Percentiles rank a stretch among this genome's conserved stretches.
Evolutionary conservation across 768 basidiomycete genomes (phyloP).

Genomic region (Stropharia rugosoannulata): DNA sequence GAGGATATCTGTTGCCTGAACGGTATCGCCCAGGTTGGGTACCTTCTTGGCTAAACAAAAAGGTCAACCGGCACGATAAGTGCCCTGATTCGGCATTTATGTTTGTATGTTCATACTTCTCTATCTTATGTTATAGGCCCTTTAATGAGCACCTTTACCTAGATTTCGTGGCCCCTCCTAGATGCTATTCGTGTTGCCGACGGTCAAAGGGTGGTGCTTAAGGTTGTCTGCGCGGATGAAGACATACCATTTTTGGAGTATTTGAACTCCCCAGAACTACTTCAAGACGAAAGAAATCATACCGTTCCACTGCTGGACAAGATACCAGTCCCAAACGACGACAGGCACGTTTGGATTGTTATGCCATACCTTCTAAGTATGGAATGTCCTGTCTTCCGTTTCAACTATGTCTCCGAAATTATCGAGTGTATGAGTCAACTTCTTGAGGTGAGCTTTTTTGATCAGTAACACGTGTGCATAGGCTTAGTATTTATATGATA

Average conservation of each 20-base stretch:
- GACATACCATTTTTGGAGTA: conserved; percentile 4
- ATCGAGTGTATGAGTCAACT: background rate
- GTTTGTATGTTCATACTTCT: background rate
- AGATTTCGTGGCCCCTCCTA: background rate
- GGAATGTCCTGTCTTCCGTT: background rate
- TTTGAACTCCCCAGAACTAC: background rate
- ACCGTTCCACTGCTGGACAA: conserved; percentile 2
- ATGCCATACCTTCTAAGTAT: background rate
- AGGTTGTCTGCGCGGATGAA: background rate
- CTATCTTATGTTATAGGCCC: background rate
- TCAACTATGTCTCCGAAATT: background rate
- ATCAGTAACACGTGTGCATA: background rate
- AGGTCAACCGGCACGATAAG: background rate
- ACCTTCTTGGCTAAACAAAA: conserved; percentile 7
- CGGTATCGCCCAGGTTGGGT: conserved; percentile 8
- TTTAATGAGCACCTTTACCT: background rate
- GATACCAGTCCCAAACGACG: background rate
- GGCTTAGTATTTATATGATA: no score
- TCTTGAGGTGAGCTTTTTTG: background rate
- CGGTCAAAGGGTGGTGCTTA: conserved; percentile 1
- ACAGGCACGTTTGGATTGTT: background rate
- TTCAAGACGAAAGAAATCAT: background rate
- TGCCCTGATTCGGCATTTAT: conserved; percentile 3
- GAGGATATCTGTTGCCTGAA: conserved; percentile 5
- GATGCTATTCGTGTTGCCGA: conserved; percentile 8